phyloP scores from a whole-genome alignment of 2,329 filamentous ascomycete species.

The Penicillium nordicum region DNA sequence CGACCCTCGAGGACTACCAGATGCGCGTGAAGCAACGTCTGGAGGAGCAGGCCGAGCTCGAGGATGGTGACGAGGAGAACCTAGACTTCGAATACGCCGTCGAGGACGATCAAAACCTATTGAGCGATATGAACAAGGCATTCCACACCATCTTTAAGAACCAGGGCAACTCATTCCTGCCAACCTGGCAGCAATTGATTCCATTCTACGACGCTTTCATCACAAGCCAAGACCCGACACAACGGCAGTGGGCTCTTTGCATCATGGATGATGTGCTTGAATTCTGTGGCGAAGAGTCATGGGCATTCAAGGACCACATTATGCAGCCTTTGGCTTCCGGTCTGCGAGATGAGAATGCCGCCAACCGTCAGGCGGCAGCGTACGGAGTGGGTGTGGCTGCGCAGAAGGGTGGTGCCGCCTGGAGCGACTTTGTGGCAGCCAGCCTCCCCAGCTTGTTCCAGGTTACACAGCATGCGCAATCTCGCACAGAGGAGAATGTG shows the following conservation, averaged over 20 bases:
- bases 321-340: slow-evolving; percentile 82
- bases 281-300: slow-evolving; percentile 87
- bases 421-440: slow-evolving; percentile 81
- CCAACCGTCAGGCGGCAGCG: slow-evolving; percentile 90
- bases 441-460: slow-evolving; percentile 80
- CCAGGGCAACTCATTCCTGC: slow-evolving; percentile 79
- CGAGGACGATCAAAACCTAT: slow-evolving; percentile 91
- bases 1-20: slow-evolving; percentile 89
- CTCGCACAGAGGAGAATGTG: slow-evolving; percentile 85
- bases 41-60: slow-evolving; percentile 79
- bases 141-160: slow-evolving; percentile 99
- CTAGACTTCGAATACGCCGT: slow-evolving; percentile 87
- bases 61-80: slow-evolving; percentile 85
- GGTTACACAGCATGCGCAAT: slow-evolving; percentile 74
- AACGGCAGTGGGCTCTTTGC: slow-evolving; percentile 97
- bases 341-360: slow-evolving; percentile 78
- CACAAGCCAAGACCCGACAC: slow-evolving; percentile 74
- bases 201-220: slow-evolving; percentile 83
- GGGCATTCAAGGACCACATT: slow-evolving; percentile 81
- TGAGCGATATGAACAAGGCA: slow-evolving; percentile 99
- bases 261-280: slow-evolving; percentile 98
- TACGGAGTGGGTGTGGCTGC: slow-evolving; percentile 96
- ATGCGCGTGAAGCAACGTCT: slow-evolving; percentile 74
- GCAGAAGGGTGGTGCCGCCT: slow-evolving; percentile 81
- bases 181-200: slow-evolving; percentile 81